These are phyloP conservation scores for Pseudocercospora crystallina DNA, from an alignment of 2,329 filamentous ascomycete species.

Conservation along the genomic window DNA sequence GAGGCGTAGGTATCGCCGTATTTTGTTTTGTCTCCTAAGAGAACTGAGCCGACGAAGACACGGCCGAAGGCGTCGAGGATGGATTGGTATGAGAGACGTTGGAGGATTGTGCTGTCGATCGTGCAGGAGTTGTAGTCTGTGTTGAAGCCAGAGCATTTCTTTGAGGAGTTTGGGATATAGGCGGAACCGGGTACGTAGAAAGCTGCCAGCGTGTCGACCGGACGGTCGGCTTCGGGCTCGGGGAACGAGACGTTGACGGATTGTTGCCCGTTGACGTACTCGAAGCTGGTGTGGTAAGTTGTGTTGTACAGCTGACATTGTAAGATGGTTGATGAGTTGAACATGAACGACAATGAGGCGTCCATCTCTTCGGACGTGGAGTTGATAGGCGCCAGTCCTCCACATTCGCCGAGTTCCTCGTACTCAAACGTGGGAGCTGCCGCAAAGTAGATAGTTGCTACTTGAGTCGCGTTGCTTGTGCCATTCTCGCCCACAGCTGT, in stretches of 20 bases:
- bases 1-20: background rate
- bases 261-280: slow-evolving; percentile 3
- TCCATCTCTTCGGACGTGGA: too few relatives aligned
- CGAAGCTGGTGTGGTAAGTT: background rate
- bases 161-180: too few relatives aligned
- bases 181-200: slow-evolving; percentile 2
- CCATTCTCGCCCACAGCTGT: background rate
- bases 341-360: too few relatives aligned
- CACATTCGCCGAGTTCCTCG: background rate
- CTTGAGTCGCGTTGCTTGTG: background rate
- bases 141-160: too few relatives aligned
- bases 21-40: background rate
- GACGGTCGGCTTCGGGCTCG: too few relatives aligned
- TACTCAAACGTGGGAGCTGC: background rate
- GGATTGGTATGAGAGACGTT: slow-evolving; percentile 2
- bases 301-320: slow-evolving; percentile 6
- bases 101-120: background rate
- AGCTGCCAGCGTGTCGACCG: slow-evolving; percentile 2
- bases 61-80: slow-evolving; percentile 3
- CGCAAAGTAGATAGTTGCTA: slow-evolving; percentile 4
- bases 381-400: too few relatives aligned
- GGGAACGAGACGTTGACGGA: background rate
- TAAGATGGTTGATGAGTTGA: background rate
- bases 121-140: too few relatives aligned
- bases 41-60: background rate